Percentiles rank a stretch among this genome's conserved stretches.
Evolutionary conservation across 176 grass and related monocot genomes (phyloP).

Genomic region (Leersia perrieri): DNA sequence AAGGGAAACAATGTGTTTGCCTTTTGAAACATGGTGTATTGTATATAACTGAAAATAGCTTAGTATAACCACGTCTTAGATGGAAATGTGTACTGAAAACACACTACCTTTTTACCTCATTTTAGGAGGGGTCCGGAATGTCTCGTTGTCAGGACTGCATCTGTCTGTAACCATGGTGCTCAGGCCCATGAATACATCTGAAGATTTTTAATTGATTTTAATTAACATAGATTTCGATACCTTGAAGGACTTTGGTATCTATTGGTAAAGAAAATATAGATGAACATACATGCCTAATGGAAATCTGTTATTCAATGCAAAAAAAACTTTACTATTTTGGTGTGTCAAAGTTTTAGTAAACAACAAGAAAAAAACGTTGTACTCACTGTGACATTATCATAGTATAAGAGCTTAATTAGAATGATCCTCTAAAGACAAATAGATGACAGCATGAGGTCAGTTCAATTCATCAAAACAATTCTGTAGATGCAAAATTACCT

Average conservation of each 20-base stretch:
- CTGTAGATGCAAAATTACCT: no score
- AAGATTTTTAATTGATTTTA: no score
- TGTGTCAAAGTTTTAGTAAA: no score
- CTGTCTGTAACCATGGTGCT: slow-evolving; percentile 33
- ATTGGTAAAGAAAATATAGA: no score
- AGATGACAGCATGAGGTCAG: slow-evolving; percentile 11
- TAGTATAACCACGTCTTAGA: neutral
- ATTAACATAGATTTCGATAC: no score
- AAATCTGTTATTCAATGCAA: no score
- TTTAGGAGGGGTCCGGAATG: slow-evolving; percentile 44
- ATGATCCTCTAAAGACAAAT: slow-evolving; percentile 82
- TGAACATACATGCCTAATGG: no score
- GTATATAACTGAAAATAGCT: neutral
- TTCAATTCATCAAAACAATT: slow-evolving; percentile 16
- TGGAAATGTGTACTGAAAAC: neutral
- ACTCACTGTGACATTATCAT: slow-evolving; percentile 84
- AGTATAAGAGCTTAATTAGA: slow-evolving; percentile 93
- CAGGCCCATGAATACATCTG: neutral
- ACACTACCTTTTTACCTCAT: slow-evolving; percentile 52
- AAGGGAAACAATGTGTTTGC: neutral
- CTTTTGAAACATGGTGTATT: neutral
- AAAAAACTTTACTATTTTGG: no score
- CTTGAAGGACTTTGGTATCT: no score
- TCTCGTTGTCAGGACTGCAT: slow-evolving; percentile 31
- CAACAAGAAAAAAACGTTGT: slow-evolving; percentile 24